Evolutionary conservation across 495 filamentous ascomycete species (phyloP), one percentile per base, ranked within the genome.

Genomic region (Chaetomium cochliodes): DNA sequence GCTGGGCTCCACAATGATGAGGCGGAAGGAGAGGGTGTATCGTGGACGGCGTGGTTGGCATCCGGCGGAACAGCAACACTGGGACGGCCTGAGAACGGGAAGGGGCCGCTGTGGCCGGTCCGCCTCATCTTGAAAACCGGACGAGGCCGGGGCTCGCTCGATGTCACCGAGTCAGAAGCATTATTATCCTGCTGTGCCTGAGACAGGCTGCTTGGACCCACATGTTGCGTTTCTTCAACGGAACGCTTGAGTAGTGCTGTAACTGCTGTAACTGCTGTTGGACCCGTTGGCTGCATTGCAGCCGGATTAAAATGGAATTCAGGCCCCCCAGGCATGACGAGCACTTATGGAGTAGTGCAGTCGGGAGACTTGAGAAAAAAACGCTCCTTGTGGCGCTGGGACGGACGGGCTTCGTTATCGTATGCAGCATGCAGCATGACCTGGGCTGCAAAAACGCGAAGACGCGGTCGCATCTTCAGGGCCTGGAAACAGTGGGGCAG

Each of bases 51-150:
- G 33, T 37, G 33, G 33, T 37, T 37, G 5, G 1, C 50, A 28
- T 28, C 41, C 16, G 41, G 13, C 3, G 13, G 16, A 18, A 16
- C 41, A 44, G 41, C 3, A 44, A n/a, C n/a, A 46, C 9, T 1
- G 23, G 25, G 30, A 6, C n/a, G 62, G 22, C 13, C 28, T 18
- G 62, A 58, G 25, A 55, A 20, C 2, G 68, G 59, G 20, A 52
- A 70, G 20, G 58, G 46, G 0, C 68, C 59, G 23, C 53, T 63
- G 39, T 65, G 55, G 0, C 68, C 68, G 11, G 65, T 70, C 26
- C 68, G 58, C 46, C 44, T 65, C 65, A 70, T 65, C 42, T 67
- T 70, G 58, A 65, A 63, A 2, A 70, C 41, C 2, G 68, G 65
- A 9, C 51, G 60, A 1, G 60, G 16, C 22, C 39, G 60, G 2